Evolutionary conservation across 2,329 filamentous ascomycete species (phyloP).

Genomic region (Proliferodiscus dingleyae): DNA sequence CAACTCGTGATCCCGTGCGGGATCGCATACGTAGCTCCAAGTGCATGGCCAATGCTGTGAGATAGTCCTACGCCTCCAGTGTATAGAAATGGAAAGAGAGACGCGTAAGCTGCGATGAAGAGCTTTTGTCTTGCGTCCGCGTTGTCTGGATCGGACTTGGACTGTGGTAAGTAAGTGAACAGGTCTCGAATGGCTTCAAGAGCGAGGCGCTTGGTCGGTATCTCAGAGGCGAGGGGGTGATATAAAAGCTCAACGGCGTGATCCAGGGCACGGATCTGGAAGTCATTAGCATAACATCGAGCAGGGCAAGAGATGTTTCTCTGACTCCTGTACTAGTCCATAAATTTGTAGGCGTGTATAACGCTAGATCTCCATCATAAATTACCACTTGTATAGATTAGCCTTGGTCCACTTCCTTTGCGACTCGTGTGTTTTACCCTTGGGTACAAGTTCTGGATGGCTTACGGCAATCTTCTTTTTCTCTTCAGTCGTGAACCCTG

Average conservation of each 20-base stretch:
- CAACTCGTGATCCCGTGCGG: conserved; percentile 53
- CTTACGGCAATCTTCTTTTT: conserved; percentile 46
- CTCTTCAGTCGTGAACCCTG: conserved; percentile 45
- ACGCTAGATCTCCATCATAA: conserved; percentile 47
- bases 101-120: conserved; percentile 47
- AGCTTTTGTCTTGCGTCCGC: conserved; percentile 45
- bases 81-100: conserved; percentile 45
- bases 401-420: background rate
- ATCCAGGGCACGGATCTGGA: conserved; percentile 44
- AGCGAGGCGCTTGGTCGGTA: conserved; percentile 43
- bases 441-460: conserved; percentile 38
- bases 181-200: conserved; percentile 42
- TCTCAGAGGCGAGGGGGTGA: conserved; percentile 45
- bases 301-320: background rate
- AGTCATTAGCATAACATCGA: background rate
- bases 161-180: conserved; percentile 43
- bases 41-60: conserved; percentile 44
- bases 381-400: conserved; percentile 36
- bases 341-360: conserved; percentile 45
- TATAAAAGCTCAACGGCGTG: conserved; percentile 51
- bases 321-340: conserved; percentile 43
- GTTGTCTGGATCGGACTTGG: conserved; percentile 40
- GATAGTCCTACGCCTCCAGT: conserved; percentile 45
- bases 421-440: too few relatives aligned
- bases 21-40: conserved; percentile 50